These are phyloP conservation scores for Salix viminalis DNA, from an alignment of 345 rosid genomes.

Conservation along the genomic window DNA sequence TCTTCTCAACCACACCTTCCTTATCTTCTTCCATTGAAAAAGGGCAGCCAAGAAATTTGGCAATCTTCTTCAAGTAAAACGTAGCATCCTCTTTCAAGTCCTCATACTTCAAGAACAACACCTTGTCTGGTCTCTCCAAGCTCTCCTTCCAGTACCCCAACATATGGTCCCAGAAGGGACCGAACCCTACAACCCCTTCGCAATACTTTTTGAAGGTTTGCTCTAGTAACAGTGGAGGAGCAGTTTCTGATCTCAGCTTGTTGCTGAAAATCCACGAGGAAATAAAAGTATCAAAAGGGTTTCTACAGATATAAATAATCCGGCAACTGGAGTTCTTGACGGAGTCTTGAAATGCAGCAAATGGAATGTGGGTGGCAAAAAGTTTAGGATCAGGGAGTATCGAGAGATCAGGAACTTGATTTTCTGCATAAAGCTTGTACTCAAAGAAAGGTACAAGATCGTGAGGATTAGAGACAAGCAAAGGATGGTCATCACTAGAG, in stretches of 20 bases:
- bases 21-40: constrained; percentile 16
- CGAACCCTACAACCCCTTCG: constrained; percentile 25
- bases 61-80: constrained; percentile 22
- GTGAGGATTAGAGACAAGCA: constrained; percentile 36
- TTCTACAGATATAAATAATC: constrained; percentile 21
- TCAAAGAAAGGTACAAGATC: constrained; percentile 43
- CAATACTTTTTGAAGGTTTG: constrained; percentile 37
- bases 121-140: constrained; percentile 21
- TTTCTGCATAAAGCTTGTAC: constrained; percentile 19
- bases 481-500: constrained; percentile 14
- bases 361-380: constrained; percentile 23
- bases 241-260: constrained; percentile 13
- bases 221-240: constrained; percentile 17
- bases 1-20: constrained; percentile 4
- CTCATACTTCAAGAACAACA: constrained; percentile 34
- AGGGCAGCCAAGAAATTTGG: constrained; percentile 8
- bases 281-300: constrained; percentile 26
- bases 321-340: constrained; percentile 8
- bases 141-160: constrained; percentile 33
- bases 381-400: constrained; percentile 8
- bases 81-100: constrained; percentile 30
- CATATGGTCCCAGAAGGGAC: constrained; percentile 42
- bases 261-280: constrained; percentile 22
- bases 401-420: constrained; percentile 10
- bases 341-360: constrained; percentile 5